Base-by-base conservation (phyloP, 345 rosid genomes). In the Boechera stricta region DNA sequence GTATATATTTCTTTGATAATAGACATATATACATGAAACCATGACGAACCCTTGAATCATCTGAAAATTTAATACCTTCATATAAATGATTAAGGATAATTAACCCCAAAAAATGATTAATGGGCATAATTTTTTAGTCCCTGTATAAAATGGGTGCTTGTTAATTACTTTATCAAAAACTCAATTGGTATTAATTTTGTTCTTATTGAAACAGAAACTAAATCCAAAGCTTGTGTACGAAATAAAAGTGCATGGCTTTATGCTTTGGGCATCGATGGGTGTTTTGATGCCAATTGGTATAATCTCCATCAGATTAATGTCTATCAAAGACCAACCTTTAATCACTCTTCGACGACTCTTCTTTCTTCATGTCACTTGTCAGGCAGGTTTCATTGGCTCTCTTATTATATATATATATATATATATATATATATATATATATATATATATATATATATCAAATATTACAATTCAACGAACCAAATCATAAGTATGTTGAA, bases 211-310 rank as follows among this genome's bases (percentile, higher is more conserved):
- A 16, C 82, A 78, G 82, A 78, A 78, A 80, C 81, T 87, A 86
- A 82, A 82, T 77, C 77, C 87, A 48, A 80, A 85, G 83, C 76
- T 82, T 82, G 71, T 53, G 73, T 78, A 81, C n/a, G 82, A 87
- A 35, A 82, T 91, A 32, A 69, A 85, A 15, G 67, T 90, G 54
- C 98, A 94, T 80, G 98, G 98, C 1, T 44, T 91, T 58, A 87
- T 91, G 28, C 86, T 86, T 6, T 94, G 98, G 98, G 84, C 79
- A 48, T 85, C 98, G 13, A 80, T 94, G 88, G 97, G 98, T 10
- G 82, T 94, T 47, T 80, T 94, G 13, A 78, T 83, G 85, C 98
- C 98, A 66, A 54, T 86, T 64, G 98, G 94, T 59, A 88, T 94
- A 58, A 82, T 94, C 33, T 81, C 79, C 3, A 83, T 88, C 29